Conservation (phyloP, 2,329 filamentous ascomycete genomes). For the Diaporthe helianthi region DNA sequence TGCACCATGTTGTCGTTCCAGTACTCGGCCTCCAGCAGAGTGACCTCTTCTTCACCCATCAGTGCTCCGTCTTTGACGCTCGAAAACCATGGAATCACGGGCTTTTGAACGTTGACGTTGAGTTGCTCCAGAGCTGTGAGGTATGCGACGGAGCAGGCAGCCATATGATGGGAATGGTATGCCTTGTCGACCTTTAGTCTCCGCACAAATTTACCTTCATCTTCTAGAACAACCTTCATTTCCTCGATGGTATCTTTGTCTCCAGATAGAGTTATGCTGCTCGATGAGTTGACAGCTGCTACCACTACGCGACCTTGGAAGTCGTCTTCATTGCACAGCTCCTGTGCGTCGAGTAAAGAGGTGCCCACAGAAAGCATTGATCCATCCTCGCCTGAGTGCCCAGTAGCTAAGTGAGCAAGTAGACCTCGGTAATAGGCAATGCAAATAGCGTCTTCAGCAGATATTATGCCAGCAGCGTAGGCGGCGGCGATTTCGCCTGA, state of each 20-base stretch:
- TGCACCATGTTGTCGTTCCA: background rate
- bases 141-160: background rate
- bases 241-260: constrained; percentile 40
- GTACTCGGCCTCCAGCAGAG: background rate
- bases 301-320: constrained; percentile 39
- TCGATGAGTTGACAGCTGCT: constrained; percentile 41
- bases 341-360: constrained; percentile 18
- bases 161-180: constrained; percentile 50
- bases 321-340: background rate
- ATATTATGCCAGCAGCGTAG: constrained; percentile 3
- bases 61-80: too few species aligned
- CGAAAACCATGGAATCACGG: background rate
- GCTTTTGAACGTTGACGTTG: too few species aligned
- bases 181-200: constrained; percentile 30
- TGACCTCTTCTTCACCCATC: too few species aligned
- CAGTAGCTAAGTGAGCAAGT: background rate
- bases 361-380: constrained; percentile 17
- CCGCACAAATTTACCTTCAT: constrained; percentile 41
- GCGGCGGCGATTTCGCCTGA: constrained; percentile 36
- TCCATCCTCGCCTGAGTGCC: constrained; percentile 17
- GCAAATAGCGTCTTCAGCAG: constrained; percentile 37
- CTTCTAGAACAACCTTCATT: constrained; percentile 37
- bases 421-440: constrained; percentile 38
- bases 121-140: background rate
- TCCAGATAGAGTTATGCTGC: constrained; percentile 41